These are phyloP conservation scores for Sphaceloma murrayae DNA, from an alignment of 2,329 filamentous ascomycete species.

Conservation along the genomic window DNA sequence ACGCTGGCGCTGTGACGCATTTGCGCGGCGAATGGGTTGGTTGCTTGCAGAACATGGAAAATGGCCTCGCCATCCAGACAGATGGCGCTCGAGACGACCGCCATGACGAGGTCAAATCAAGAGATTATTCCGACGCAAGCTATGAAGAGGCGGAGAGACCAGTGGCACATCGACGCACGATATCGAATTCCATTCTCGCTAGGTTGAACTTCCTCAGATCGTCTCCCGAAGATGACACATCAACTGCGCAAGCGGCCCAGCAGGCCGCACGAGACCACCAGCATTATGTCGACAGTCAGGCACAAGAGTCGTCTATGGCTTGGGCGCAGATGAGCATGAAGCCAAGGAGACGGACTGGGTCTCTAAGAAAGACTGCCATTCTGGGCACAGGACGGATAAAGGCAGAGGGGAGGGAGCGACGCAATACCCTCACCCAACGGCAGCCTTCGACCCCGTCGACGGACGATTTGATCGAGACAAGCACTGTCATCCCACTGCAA, in stretches of 20 bases:
- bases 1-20: not conserved
- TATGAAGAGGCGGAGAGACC: not conserved
- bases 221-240: slow-evolving; percentile 28
- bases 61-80: slow-evolving; percentile 16
- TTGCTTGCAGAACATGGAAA: slow-evolving; percentile 20
- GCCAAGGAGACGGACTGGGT: slow-evolving; percentile 67
- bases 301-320: slow-evolving; percentile 42
- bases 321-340: slow-evolving; percentile 36
- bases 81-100: slow-evolving; percentile 15
- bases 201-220: slow-evolving; percentile 59
- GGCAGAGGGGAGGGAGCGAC: slow-evolving; percentile 49
- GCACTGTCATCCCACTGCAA: slow-evolving; percentile 22
- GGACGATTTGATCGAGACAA: slow-evolving; percentile 20
- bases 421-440: slow-evolving; percentile 29
- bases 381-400: slow-evolving; percentile 57
- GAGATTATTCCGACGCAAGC: slow-evolving; percentile 6
- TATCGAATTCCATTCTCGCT: slow-evolving; percentile 58
- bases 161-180: slow-evolving; percentile 41
- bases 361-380: slow-evolving; percentile 76
- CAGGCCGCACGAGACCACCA: slow-evolving; percentile 23
- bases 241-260: slow-evolving; percentile 19
- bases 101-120: slow-evolving; percentile 14
- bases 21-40: slow-evolving; percentile 16
- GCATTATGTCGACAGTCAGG: slow-evolving; percentile 29
- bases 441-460: slow-evolving; percentile 24